phyloP scores from a whole-genome alignment of 2,329 filamentous ascomycete species.

The Colletotrichum gigasporum region DNA sequence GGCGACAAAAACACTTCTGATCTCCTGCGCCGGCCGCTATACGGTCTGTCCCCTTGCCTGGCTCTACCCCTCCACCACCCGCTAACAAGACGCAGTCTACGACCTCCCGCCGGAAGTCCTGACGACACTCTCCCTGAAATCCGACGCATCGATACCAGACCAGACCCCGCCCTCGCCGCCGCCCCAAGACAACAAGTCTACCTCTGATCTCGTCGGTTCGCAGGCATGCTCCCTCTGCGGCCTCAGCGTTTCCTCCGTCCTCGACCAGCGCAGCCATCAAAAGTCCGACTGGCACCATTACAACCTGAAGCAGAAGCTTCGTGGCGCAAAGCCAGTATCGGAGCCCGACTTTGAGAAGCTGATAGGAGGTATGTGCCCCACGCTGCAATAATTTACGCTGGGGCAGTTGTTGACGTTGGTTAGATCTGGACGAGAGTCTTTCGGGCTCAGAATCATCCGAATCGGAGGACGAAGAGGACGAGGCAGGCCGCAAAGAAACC shows the following conservation, averaged over 20 bases:
- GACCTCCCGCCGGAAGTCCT: slow-evolving; percentile 82
- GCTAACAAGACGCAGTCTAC: slow-evolving; percentile 68
- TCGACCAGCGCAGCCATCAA: slow-evolving; percentile 86
- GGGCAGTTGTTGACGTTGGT: background rate
- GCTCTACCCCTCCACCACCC: slow-evolving; percentile 9
- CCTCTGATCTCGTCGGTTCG: slow-evolving; percentile 62
- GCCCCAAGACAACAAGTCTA: slow-evolving; percentile 26
- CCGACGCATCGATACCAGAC: slow-evolving; percentile 39
- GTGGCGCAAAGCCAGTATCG: slow-evolving; percentile 75
- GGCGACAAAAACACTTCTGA: slow-evolving; percentile 53
- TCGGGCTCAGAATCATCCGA: slow-evolving; percentile 86
- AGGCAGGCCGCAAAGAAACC: slow-evolving; percentile 66
- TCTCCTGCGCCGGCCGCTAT: slow-evolving; percentile 60
- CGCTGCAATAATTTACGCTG: background rate
- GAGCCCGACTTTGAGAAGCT: slow-evolving; percentile 89
- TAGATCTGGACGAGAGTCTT: slow-evolving; percentile 85
- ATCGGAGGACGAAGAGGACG: slow-evolving; percentile 72
- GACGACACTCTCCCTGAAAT: slow-evolving; percentile 66
- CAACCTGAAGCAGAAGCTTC: slow-evolving; percentile 91
- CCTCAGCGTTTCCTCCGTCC: slow-evolving; percentile 74
- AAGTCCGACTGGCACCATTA: slow-evolving; percentile 93
- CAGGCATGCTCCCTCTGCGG: slow-evolving; percentile 86
- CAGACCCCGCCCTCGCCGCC: slow-evolving; percentile 32
- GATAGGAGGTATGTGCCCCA: slow-evolving; percentile 58
- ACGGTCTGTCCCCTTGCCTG: slow-evolving; percentile 47